Evolutionary conservation across 257 asterid species (phyloP).

Genomic region (Gentiana straminea): DNA sequence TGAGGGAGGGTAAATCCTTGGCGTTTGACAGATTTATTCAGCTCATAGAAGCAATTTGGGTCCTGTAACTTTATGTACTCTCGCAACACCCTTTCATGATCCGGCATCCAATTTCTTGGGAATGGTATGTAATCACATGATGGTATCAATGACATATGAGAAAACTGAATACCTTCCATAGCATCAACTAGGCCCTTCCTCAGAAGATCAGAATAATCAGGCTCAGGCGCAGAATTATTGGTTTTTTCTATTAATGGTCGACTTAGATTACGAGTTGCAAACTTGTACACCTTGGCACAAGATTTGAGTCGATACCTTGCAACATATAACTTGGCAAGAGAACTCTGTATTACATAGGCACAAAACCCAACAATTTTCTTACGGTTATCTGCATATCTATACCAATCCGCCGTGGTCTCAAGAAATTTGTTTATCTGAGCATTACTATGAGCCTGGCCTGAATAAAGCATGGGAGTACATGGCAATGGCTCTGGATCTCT

Average conservation of each 20-base stretch:
- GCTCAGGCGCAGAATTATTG: slow-evolving; percentile 78
- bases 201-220: slow-evolving; percentile 66
- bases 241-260: slow-evolving; percentile 65
- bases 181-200: slow-evolving; percentile 89
- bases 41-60: slow-evolving; percentile 60
- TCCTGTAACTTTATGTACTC: slow-evolving; percentile 72
- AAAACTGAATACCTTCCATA: slow-evolving; percentile 86
- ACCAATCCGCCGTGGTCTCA: slow-evolving; percentile 97
- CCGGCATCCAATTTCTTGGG: slow-evolving; percentile 82
- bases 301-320: slow-evolving; percentile 92
- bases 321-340: slow-evolving; percentile 88
- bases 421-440: slow-evolving; percentile 89
- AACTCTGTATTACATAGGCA: slow-evolving; percentile 87
- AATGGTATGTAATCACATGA: slow-evolving; percentile 91
- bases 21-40: slow-evolving; percentile 49
- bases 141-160: slow-evolving; percentile 67
- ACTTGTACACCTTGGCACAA: slow-evolving; percentile 85
- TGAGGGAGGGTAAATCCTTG: slow-evolving; percentile 60
- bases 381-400: slow-evolving; percentile 83
- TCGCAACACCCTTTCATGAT: slow-evolving; percentile 62
- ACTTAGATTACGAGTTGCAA: slow-evolving; percentile 78
- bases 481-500: slow-evolving; percentile 94
- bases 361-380: slow-evolving; percentile 91
- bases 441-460: slow-evolving; percentile 96
- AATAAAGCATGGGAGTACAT: slow-evolving; percentile 91